Conservation (phyloP, 2,329 filamentous ascomycete genomes). For the Fusarium robinianum region DNA sequence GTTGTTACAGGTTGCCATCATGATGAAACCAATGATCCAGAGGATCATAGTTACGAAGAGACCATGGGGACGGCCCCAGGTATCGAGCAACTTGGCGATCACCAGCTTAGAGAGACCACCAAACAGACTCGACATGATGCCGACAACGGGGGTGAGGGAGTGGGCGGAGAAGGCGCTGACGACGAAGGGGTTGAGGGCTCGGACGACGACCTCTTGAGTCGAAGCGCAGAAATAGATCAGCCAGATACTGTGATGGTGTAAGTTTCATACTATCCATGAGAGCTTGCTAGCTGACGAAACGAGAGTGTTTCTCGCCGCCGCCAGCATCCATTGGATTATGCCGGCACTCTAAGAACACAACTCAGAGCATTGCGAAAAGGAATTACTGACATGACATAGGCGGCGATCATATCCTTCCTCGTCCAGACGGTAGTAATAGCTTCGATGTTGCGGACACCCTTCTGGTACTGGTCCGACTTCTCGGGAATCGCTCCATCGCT, state of each 20-base stretch:
- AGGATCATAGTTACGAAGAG: constrained; percentile 56
- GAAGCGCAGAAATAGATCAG: constrained; percentile 51
- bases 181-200: constrained; percentile 46
- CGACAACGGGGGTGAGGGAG: constrained; percentile 54
- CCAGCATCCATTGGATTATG: too few species aligned
- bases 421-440: constrained; percentile 47
- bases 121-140: constrained; percentile 55
- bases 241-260: constrained; percentile 41
- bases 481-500: constrained; percentile 38
- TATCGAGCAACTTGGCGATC: constrained; percentile 64
- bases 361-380: too few species aligned
- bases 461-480: constrained; percentile 39
- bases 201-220: constrained; percentile 46
- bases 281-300: too few species aligned
- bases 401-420: constrained; percentile 49
- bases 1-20: constrained; percentile 62
- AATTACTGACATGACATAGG: constrained; percentile 52
- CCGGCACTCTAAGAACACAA: too few species aligned
- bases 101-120: constrained; percentile 62
- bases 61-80: constrained; percentile 64
- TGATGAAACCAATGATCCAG: constrained; percentile 54
- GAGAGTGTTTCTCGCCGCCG: too few species aligned
- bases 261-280: too few species aligned
- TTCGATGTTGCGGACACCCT: constrained; percentile 54
- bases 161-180: constrained; percentile 52